Base-by-base conservation (phyloP, 805 yeast species). In the Saccharomycopsis vini region DNA sequence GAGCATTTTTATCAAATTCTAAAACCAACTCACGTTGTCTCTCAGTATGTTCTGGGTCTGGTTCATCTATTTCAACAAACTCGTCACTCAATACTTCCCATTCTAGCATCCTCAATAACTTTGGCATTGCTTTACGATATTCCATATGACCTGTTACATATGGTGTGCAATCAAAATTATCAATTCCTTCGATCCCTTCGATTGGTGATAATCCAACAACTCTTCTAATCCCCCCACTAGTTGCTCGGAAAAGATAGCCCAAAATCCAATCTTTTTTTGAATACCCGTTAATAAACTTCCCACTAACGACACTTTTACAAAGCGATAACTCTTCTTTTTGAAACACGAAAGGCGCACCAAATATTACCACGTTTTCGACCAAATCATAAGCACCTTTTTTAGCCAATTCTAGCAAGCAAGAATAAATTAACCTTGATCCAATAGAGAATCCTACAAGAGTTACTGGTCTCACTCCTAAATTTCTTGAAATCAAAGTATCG, bases 131-230 rank as follows among this genome's bases (percentile, higher is more conserved):
- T 50, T 81, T 81, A 65, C 98, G 81, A 63, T 92, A 92, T n/a
- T 83, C 87, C 96, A 92, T 86, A 65, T 92, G 98, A 1, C 98
- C 98, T 48, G 83, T 88, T 3, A 90, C 95, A 42, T 70, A 55
- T 16, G 79, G 87, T 0, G 97, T 84, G 56, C 95, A 86, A 57
- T 92, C 94, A 50, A 81, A 71, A 60, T 90, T 90, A 51, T 88
- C 95, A 24, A 92, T 68, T 0, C 81, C 84, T 20, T 73, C 69
- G 18, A 76, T 64, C 38, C 62, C 67, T 43, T 76, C 80, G 30
- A 90, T 72, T 3, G 89, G 81, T 0, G 95, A 79, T 23, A 92
- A 68, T 0, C 98, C 98, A 4, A 90, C 88, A 36, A 92, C 92
- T n/a, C 86, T 73, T 55, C 83, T 81, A 36, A 92, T 68, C 0